Evolutionary conservation across 2,329 filamentous ascomycete species (phyloP).

Genomic region (Fusarium tricinctum): DNA sequence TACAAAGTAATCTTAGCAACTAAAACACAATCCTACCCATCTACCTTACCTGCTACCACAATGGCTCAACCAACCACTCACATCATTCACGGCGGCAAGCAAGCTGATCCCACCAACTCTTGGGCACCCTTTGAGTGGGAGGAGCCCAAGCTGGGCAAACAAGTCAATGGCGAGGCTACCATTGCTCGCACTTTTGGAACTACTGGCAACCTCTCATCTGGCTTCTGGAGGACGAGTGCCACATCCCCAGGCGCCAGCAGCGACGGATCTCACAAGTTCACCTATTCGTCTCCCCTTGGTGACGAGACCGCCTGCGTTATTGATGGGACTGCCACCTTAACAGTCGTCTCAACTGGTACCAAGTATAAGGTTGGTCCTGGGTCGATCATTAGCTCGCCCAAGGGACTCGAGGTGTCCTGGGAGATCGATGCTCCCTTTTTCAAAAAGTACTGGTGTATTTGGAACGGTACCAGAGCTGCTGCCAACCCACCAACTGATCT

Average conservation of each 20-base stretch:
- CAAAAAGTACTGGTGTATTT: constrained; percentile 21
- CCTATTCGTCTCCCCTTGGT: constrained; percentile 9
- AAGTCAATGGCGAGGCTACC: constrained; percentile 9
- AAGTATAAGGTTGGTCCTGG: constrained; percentile 12
- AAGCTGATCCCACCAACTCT: background rate
- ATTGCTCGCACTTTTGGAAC: constrained; percentile 13
- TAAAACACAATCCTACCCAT: too few relatives aligned
- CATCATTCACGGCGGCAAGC: constrained; percentile 14
- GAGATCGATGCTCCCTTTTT: constrained; percentile 16
- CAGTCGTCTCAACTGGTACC: background rate
- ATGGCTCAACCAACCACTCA: constrained; percentile 11
- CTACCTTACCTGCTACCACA: too few relatives aligned
- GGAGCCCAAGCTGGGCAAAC: constrained; percentile 17
- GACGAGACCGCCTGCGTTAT: constrained; percentile 16
- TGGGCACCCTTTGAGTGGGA: constrained; percentile 16
- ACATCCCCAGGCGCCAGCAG: constrained; percentile 2
- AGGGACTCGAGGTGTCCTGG: constrained; percentile 11
- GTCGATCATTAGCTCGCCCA: constrained; percentile 20
- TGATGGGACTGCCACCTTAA: constrained; percentile 15
- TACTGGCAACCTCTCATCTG: background rate
- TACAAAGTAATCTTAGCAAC: too few relatives aligned
- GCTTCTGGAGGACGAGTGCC: constrained; percentile 13
- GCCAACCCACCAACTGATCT: constrained; percentile 3
- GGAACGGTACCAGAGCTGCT: background rate
- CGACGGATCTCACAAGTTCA: constrained; percentile 6